These are phyloP conservation scores for Aspergillus fijiensis DNA, from an alignment of 2,329 filamentous ascomycete genomes.

Conservation along the genomic window DNA sequence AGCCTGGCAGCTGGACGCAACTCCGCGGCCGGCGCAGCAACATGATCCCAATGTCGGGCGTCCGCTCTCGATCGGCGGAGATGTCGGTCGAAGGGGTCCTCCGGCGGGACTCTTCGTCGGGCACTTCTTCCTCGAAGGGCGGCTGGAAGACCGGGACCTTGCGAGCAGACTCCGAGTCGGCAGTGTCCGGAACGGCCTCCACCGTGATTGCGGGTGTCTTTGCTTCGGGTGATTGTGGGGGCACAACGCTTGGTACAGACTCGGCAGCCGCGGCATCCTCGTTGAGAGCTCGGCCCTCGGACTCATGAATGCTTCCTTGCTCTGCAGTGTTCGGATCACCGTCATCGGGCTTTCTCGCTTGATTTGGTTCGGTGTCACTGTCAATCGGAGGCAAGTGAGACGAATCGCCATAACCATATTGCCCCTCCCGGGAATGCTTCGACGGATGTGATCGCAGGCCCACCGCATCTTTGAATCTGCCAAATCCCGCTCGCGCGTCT, in stretches of 20 bases:
- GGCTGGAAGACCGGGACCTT: conserved; percentile 15
- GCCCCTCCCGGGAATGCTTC: conserved; percentile 37
- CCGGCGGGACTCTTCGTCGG: conserved; percentile 31
- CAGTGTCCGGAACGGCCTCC: conserved; percentile 25
- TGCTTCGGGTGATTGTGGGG: conserved; percentile 16
- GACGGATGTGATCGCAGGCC: conserved; percentile 52
- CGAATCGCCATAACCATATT: conserved; percentile 31
- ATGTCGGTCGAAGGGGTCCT: conserved; percentile 32
- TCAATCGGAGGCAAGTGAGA: conserved; percentile 30
- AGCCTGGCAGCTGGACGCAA: conserved; percentile 25
- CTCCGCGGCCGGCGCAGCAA: conserved; percentile 41
- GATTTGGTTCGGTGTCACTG: conserved; percentile 27
- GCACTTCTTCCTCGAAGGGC: conserved; percentile 27
- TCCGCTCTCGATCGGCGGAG: conserved; percentile 30
- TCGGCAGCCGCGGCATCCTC: conserved; percentile 13
- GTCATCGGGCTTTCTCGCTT: conserved; percentile 14
- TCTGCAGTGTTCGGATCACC: conserved; percentile 17
- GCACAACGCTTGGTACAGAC: conserved; percentile 9
- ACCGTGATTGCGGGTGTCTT: conserved; percentile 37
- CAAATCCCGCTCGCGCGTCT: conserved; percentile 78
- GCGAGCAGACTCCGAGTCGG: conserved; percentile 18
- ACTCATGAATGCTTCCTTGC: conserved; percentile 20
- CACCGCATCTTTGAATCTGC: conserved; percentile 82
- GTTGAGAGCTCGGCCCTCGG: conserved; percentile 16
- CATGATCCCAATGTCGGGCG: conserved; percentile 28